A percentile compares a stretch with the other conserved stretches of the same genome.
Evolutionary conservation across 345 rosid species (phyloP).

Genomic region (Eucalyptus virginea): DNA sequence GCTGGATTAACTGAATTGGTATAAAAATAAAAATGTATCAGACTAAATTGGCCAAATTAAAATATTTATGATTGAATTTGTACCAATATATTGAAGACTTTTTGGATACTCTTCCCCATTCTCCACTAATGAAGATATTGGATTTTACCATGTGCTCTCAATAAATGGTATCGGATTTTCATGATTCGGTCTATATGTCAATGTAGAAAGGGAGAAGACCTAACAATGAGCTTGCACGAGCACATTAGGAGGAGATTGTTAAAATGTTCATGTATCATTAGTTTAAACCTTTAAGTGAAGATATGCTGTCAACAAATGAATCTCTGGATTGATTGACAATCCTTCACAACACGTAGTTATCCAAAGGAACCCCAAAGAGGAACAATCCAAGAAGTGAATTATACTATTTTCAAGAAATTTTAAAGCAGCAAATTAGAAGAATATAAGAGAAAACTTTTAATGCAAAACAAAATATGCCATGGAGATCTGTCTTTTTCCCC

Average conservation of each 20-base stretch:
- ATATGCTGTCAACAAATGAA: rapidly evolving
- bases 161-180: too few relatives aligned
- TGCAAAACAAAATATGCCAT: not conserved
- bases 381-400: not conserved
- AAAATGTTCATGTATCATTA: too few relatives aligned
- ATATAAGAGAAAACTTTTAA: not conserved
- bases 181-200: too few relatives aligned
- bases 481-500: not conserved
- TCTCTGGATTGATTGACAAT: not conserved
- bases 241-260: too few relatives aligned
- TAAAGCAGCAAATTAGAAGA: not conserved
- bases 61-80: too few relatives aligned
- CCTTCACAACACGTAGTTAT: not conserved
- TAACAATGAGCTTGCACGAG: not conserved
- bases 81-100: rapidly evolving
- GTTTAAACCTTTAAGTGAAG: too few relatives aligned
- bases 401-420: too few relatives aligned
- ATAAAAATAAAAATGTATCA: too few relatives aligned
- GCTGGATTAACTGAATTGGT: rapidly evolving
- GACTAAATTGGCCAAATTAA: too few relatives aligned
- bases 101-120: not conserved
- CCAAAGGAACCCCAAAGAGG: too few relatives aligned
- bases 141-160: not conserved
- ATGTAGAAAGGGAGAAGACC: not conserved
- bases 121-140: not conserved